phyloP scores from a whole-genome alignment of 768 basidiomycete genomes.

The Xerocomellus amylosporus region DNA sequence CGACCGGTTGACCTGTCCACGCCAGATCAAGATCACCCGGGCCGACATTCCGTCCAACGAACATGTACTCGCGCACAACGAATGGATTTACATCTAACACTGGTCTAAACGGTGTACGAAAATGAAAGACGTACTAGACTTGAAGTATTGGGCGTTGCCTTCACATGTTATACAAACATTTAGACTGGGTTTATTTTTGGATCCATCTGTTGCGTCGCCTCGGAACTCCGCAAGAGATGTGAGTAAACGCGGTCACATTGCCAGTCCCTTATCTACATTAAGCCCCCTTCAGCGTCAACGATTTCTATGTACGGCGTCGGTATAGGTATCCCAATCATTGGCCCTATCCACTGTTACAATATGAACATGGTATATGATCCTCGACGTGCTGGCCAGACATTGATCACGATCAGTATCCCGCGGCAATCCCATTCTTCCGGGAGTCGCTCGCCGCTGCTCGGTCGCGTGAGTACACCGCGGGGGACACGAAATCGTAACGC shows the following conservation, averaged over 20 bases:
- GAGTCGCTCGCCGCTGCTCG: slow-evolving; percentile 80
- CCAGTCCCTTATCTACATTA: too few species aligned
- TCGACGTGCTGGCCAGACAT: too few species aligned
- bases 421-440: slow-evolving; percentile 88
- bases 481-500: slow-evolving; percentile 20
- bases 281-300: neutral
- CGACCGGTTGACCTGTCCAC: neutral
- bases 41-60: neutral
- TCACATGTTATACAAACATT: too few species aligned
- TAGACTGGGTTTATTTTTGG: too few species aligned
- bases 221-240: neutral
- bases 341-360: too few species aligned
- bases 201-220: neutral
- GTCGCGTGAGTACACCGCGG: neutral
- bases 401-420: slow-evolving; percentile 60
- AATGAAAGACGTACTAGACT: too few species aligned
- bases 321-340: neutral
- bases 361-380: too few species aligned
- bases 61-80: too few species aligned
- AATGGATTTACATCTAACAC: too few species aligned
- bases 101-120: too few species aligned
- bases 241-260: neutral
- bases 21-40: neutral
- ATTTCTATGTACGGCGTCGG: neutral
- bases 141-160: too few species aligned